These are phyloP conservation scores for Neurospora sp. DNA, from an alignment of 495 filamentous ascomycete genomes.

Conservation along the genomic window DNA sequence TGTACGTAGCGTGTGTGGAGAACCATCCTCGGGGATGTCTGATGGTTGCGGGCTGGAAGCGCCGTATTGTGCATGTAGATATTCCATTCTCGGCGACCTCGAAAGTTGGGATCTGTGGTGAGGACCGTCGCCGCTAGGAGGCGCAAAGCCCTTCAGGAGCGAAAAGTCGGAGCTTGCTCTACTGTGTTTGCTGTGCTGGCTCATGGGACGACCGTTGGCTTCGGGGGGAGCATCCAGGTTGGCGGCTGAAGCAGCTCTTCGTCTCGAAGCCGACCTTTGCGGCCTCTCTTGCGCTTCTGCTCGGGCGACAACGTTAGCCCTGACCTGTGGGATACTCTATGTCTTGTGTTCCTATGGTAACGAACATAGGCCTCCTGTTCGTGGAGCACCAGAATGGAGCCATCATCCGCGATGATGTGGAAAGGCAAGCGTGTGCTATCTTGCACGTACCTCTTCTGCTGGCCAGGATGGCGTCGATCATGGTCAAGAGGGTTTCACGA, in stretches of 20 bases:
- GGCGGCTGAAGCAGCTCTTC: slow-evolving; percentile 41
- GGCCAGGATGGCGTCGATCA: slow-evolving; percentile 59
- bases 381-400: neutral
- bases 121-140: slow-evolving; percentile 19
- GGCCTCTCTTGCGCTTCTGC: slow-evolving; percentile 14
- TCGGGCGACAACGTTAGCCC: slow-evolving; percentile 7
- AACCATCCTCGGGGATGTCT: slow-evolving; percentile 26
- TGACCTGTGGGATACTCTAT: neutral
- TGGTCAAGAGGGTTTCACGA: slow-evolving; percentile 66
- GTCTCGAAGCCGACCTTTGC: slow-evolving; percentile 16
- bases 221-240: slow-evolving; percentile 42
- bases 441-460: slow-evolving; percentile 52
- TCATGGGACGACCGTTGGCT: slow-evolving; percentile 35
- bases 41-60: slow-evolving; percentile 4
- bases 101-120: slow-evolving; percentile 21
- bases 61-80: slow-evolving; percentile 11
- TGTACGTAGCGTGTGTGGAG: slow-evolving; percentile 32
- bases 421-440: neutral
- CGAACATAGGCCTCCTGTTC: neutral
- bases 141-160: slow-evolving; percentile 32
- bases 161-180: slow-evolving; percentile 57
- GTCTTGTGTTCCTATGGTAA: neutral
- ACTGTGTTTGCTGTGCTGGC: slow-evolving; percentile 46
- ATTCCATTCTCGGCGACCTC: slow-evolving; percentile 22
- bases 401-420: neutral